Evolutionary conservation across 306 rosid species (phyloP), one percentile per base, ranked within the genome.

Genomic region (Quercus bicolor): DNA sequence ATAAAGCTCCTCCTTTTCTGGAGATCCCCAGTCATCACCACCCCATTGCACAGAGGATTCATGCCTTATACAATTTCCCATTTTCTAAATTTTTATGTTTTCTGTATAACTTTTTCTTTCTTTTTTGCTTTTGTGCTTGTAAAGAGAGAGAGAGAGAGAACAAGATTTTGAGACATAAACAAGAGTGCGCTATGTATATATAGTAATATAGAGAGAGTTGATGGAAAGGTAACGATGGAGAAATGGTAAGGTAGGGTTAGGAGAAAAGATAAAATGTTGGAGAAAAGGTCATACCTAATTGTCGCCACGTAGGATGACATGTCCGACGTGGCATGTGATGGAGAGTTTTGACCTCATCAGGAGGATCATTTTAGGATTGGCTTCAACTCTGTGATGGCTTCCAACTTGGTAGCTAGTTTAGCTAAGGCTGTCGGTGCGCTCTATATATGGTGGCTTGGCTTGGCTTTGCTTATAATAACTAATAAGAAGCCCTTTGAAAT

Each of bases 31-130:
- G 0, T 90, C 90, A 5, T 87, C 93, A 14, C 85, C 83, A 72
- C 64, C 83, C 81, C 86, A 79, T 6, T 45, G 75, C 82, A 61
- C 37, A 31, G 86, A 75, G 15, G 91, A 85, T 61, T 80, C 90
- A 5, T 68, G 88, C 78, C 82, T 79, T 72, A 94, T 43, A 83
- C 98, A 94, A 3, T 94, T 94, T n/a, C 98, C 98, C 98, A 94
- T 94, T 12, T 33, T 1, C 1, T 18, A 0, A 14, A 14, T 23
- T 51, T 75, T 69, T 40, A 51, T 29, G 13, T 43, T 56, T 5
- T 52, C 28, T 53, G 51, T 65, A 12, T 34, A 8, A 8, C 15
- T 69, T 48, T 24, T 29, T 8, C n/a, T 20, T 21, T 56, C 26
- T 56, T 19, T 2, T 2, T 73, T 28, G 54, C 11, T 7, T 53